A percentile compares a stretch with the other conserved stretches of the same genome.
These are phyloP conservation scores for Ganoderma meredithae DNA, from an alignment of 1,284 basidiomycete species.

Conservation along the genomic window DNA sequence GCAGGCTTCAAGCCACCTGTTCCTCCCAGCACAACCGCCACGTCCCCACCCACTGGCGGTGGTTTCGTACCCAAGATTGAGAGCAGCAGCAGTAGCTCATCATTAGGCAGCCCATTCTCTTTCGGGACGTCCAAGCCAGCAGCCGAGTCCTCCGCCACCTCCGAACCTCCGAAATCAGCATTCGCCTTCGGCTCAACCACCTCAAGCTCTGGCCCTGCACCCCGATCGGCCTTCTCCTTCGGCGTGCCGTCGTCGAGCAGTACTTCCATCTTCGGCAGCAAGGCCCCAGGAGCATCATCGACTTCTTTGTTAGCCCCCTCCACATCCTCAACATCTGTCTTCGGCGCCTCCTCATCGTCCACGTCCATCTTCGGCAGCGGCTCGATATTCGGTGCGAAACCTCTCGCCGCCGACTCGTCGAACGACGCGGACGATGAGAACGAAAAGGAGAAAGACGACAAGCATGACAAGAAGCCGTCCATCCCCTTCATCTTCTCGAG, in stretches of 20 bases:
- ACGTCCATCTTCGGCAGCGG: constrained; percentile 24
- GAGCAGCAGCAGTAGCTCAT: constrained; percentile 11
- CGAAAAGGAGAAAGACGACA: constrained; percentile 25
- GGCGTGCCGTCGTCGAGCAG: constrained; percentile 14
- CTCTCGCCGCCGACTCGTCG: constrained; percentile 1
- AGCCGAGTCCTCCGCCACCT: constrained; percentile 6
- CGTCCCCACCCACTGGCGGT: constrained; percentile 11
- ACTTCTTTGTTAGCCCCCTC: constrained; percentile 23
- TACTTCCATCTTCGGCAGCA: constrained; percentile 13
- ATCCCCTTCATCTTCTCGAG: constrained; percentile 24
- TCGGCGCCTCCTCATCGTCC: constrained; percentile 26
- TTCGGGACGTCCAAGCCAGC: constrained; percentile 26
- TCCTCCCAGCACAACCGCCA: constrained; percentile 7
- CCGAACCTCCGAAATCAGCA: constrained; percentile 28
- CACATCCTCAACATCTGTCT: constrained; percentile 17
- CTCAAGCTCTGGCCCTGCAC: constrained; percentile 15
- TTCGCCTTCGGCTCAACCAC: constrained; percentile 32
- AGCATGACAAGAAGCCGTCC: neutral
- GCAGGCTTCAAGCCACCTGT: constrained; percentile 36
- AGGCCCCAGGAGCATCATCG: constrained; percentile 9
- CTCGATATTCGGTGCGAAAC: constrained; percentile 19
- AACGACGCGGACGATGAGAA: constrained; percentile 21
- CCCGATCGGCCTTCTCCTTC: constrained; percentile 22
- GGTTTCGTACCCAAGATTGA: constrained; percentile 29
- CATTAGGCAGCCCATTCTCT: constrained; percentile 29